Percentiles rank a stretch among this genome's conserved stretches.
Evolutionary conservation across 75 land plant genomes (phyloP).

Genomic region (Picea sitchensis): DNA sequence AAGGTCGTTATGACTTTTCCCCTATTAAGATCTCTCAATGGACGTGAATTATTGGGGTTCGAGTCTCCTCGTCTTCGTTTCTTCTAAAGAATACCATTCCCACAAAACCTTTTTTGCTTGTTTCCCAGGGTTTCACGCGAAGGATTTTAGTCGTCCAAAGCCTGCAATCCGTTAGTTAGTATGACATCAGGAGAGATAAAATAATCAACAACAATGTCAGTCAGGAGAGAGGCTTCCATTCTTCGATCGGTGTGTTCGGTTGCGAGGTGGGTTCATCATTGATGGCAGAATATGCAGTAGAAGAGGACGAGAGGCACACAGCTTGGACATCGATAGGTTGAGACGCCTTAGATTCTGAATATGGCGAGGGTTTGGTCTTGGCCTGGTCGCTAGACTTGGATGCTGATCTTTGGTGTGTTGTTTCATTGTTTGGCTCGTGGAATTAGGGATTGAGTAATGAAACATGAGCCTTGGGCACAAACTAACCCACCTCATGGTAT

Average conservation of each 20-base stretch:
- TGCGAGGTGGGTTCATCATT: constrained; percentile 8
- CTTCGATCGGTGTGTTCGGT: constrained; percentile 10
- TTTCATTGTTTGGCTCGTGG: no score
- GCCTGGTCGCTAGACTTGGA: no score
- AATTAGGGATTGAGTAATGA: no score
- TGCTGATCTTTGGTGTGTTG: no score
- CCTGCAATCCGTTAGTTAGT: background rate
- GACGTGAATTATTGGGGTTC: background rate
- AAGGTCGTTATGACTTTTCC: background rate
- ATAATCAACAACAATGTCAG: background rate
- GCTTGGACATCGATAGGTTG: no score
- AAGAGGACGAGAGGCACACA: constrained; percentile 21
- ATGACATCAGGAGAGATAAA: background rate
- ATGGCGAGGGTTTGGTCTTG: no score
- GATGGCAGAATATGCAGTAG: constrained; percentile 29
- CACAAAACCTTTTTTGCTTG: background rate
- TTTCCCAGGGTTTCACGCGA: no score
- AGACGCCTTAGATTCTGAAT: no score
- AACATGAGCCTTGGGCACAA: no score
- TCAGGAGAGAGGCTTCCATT: constrained; percentile 9
- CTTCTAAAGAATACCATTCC: no score
- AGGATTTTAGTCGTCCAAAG: background rate
- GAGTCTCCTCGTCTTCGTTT: no score
- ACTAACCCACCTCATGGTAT: no score
- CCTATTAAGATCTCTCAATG: background rate